Evolutionary conservation across 106 monocot genomes (phyloP).

Genomic region (Agapanthus africanus): DNA sequence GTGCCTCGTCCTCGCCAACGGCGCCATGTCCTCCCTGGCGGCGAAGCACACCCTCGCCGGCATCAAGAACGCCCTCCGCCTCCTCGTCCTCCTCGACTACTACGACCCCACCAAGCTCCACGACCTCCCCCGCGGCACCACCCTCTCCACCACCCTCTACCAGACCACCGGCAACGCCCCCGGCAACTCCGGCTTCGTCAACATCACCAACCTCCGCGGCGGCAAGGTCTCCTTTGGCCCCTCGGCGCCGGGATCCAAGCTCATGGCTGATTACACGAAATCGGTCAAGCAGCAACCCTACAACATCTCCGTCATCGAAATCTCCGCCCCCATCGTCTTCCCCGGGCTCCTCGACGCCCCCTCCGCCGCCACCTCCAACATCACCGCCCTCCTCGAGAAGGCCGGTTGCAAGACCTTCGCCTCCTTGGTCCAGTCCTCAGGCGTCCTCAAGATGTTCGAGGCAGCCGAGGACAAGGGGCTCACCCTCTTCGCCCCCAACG

Average conservation of each 20-base stretch:
- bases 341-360: constrained; percentile 70
- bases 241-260: constrained; percentile 49
- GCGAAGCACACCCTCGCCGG: constrained; percentile 48
- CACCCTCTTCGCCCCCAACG: constrained; percentile 88
- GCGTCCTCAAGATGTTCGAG: constrained; percentile 80
- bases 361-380: constrained; percentile 42
- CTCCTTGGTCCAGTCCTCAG: constrained; percentile 52
- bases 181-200: constrained; percentile 89
- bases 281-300: constrained; percentile 73
- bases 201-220: constrained; percentile 85
- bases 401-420: constrained; percentile 95
- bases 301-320: constrained; percentile 83
- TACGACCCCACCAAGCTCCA: constrained; percentile 89
- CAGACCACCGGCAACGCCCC: constrained; percentile 86
- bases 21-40: constrained; percentile 62
- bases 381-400: constrained; percentile 76
- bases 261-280: constrained; percentile 58
- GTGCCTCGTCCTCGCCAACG: constrained; percentile 70
- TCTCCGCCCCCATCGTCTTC: constrained; percentile 74
- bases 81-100: constrained; percentile 95
- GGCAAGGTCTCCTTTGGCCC: constrained; percentile 77
- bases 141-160: constrained; percentile 78
- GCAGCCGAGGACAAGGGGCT: constrained; percentile 67
- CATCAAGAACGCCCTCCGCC: constrained; percentile 83
- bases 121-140: constrained; percentile 57